These are phyloP conservation scores for Talaromyces adpressus DNA, from an alignment of 495 filamentous ascomycete genomes.

Conservation along the genomic window DNA sequence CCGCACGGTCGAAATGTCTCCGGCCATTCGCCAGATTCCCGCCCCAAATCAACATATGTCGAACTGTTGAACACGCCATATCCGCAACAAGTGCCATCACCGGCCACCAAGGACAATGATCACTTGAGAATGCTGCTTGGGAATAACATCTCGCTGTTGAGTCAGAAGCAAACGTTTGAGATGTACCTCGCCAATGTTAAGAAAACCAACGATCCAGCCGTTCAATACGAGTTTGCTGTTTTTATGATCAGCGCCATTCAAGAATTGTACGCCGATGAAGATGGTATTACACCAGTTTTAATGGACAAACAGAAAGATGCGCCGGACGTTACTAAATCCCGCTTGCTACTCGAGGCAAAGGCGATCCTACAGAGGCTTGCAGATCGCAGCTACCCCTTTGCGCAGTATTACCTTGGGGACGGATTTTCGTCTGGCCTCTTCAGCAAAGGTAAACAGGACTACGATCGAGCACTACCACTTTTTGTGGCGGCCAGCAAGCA, in stretches of 20 bases:
- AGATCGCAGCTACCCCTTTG: constrained; percentile 86
- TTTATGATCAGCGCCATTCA: constrained; percentile 85
- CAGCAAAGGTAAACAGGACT: constrained; percentile 84
- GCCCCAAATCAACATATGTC: constrained; percentile 68
- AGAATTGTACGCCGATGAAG: constrained; percentile 42
- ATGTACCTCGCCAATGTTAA: constrained; percentile 97
- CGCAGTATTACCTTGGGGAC: constrained; percentile 95
- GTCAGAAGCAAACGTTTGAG: constrained; percentile 84
- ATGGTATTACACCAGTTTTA: constrained; percentile 29
- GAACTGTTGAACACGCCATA: constrained; percentile 87
- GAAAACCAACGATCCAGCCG: constrained; percentile 81
- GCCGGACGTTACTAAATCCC: constrained; percentile 44
- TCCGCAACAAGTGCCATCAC: constrained; percentile 72
- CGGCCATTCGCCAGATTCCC: constrained; percentile 61
- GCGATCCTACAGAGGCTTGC: constrained; percentile 79
- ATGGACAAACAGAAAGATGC: constrained; percentile 27
- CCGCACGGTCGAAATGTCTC: constrained; percentile 52
- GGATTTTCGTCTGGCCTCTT: constrained; percentile 93
- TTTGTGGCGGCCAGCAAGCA: constrained; percentile 95
- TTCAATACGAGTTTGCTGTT: constrained; percentile 92
- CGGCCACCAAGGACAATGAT: constrained; percentile 69
- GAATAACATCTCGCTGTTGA: constrained; percentile 80
- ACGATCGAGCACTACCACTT: constrained; percentile 81
- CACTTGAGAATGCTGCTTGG: constrained; percentile 72
- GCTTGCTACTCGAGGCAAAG: constrained; percentile 80